A percentile compares a stretch with the other conserved stretches of the same genome.
Evolutionary conservation across 768 basidiomycete species (phyloP).

Genomic region (Termitomyces sp.): DNA sequence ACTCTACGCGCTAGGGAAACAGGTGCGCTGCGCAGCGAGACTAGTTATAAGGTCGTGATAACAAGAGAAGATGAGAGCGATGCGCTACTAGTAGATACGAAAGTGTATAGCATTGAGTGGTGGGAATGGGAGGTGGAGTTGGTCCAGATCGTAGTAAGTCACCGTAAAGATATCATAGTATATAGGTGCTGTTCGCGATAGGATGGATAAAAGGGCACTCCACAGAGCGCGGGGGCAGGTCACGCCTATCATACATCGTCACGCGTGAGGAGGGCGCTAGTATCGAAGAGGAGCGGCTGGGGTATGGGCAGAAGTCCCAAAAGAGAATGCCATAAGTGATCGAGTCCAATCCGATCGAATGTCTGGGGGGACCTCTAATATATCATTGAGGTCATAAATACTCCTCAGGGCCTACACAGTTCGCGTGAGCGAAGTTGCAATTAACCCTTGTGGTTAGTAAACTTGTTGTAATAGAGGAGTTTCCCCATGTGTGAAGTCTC

Average conservation of each 20-base stretch:
- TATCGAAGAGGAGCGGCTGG: constrained; percentile 6
- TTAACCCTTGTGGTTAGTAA: not conserved
- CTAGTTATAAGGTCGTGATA: not conserved
- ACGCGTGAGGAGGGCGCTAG: not conserved
- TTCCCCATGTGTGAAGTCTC: not conserved
- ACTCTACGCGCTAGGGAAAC: constrained; percentile 6
- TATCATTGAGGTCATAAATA: constrained; percentile 15
- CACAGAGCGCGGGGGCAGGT: not conserved
- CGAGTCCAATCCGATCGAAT: constrained; percentile 6
- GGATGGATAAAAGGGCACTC: not conserved
- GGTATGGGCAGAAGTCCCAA: constrained; percentile 8
- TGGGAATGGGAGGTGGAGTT: not conserved
- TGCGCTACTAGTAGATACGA: not conserved
- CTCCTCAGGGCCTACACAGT: constrained; percentile 2
- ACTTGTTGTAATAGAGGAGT: not conserved
- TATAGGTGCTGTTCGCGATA: constrained; percentile 7
- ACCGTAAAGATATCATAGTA: constrained; percentile 12
- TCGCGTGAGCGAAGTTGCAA: not conserved
- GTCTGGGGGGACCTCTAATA: constrained; percentile 8
- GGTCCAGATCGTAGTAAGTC: constrained; percentile 7
- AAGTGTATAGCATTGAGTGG: not conserved
- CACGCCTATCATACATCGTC: constrained; percentile 2
- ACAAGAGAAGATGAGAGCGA: not conserved
- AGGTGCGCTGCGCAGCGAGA: constrained; percentile 1
- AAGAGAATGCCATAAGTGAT: constrained; percentile 8